Evolutionary conservation across 305 asterid species (phyloP).

Genomic region (Solanum hybrid): DNA sequence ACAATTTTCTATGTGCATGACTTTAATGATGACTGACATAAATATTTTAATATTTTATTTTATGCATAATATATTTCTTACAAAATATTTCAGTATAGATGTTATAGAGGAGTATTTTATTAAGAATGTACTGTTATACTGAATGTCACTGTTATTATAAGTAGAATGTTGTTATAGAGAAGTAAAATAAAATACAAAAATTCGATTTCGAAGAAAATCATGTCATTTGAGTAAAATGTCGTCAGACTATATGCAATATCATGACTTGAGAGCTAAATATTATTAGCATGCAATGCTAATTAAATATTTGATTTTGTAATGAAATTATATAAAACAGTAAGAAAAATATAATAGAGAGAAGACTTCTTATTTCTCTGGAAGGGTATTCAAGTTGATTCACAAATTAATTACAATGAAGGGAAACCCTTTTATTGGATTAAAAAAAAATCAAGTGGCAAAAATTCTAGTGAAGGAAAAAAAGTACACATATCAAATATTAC

Average conservation of each 20-base stretch:
- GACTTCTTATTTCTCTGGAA: background rate
- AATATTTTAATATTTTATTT: background rate
- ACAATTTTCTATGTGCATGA: background rate
- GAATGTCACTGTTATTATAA: background rate
- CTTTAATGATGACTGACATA: background rate
- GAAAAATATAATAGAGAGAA: background rate
- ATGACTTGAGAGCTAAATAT: background rate
- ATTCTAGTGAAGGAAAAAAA: background rate
- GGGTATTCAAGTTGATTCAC: background rate
- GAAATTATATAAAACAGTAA: background rate
- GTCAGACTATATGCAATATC: background rate
- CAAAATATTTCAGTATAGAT: background rate
- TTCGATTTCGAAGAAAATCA: background rate
- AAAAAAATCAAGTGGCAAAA: background rate
- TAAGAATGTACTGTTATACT: background rate
- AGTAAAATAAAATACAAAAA: background rate
- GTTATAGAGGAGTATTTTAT: background rate
- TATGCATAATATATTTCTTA: background rate
- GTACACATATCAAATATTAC: background rate
- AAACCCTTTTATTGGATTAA: no score
- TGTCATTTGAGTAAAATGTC: background rate
- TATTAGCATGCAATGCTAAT: background rate
- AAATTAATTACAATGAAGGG: background rate
- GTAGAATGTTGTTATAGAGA: background rate
- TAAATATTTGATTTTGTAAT: background rate